Base-by-base conservation (phyloP, 23 red algal species). In the Agarophyton chilense region DNA sequence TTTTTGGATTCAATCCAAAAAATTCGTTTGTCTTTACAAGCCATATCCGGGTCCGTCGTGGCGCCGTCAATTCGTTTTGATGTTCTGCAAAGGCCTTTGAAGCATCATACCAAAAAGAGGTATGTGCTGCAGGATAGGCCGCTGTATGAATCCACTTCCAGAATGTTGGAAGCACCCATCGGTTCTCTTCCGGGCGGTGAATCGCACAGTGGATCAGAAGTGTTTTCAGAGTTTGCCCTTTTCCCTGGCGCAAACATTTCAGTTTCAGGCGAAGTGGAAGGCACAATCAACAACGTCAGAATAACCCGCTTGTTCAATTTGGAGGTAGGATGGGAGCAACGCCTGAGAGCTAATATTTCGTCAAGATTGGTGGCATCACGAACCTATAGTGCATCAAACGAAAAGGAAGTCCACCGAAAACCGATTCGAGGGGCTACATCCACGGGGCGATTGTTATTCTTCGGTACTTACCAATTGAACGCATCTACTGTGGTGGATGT, bases 311-410 rank as follows among this genome's bases (percentile, higher is more conserved):
- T 74, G 24, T 74, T 74, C 29, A 29, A 74, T 4, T 47, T 74
- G 68, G 68, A 74, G 19, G 68, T 74, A 13, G 43, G 68, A 43
- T 74, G 68, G 68, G 33, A 28, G 7, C 68, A 74, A 25, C 24
- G 11, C n/a, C 9, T 74, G 40, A 74, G 47, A 74, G 41, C 68
- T 47, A 39, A 74, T 31, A 74, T 74, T 29, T 47, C 68, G 9
- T 49, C 68, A 1, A 74, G 68, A 49, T 35, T 74, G 3, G 47
- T 74, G 2, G 68, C 68, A 49, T 40, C 9, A 38, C 32, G 68
- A 11, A 26, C 43, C 10, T 74, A 74, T 29, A 10, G n/a, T 32
- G 68, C 68, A 47, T 40, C 68, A 16, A 38, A 74, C 16, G 68
- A 74, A 47, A 74, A 33, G 19, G 68, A 74, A 25, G 41, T 74